These are phyloP conservation scores for Aspergillus biplanus DNA, from an alignment of 495 filamentous ascomycete species.

Conservation along the genomic window DNA sequence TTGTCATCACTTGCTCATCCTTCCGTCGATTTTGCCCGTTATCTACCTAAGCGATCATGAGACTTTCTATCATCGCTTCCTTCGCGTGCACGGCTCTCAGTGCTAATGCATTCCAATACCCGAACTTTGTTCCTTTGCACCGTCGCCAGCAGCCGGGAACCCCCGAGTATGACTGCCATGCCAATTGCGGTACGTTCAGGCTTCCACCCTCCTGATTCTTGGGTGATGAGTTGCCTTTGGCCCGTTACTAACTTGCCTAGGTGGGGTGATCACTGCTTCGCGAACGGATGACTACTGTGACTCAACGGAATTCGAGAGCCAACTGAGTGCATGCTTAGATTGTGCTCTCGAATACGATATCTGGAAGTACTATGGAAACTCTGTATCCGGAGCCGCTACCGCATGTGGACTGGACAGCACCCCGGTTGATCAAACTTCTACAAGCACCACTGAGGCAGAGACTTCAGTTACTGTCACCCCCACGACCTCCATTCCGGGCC, in stretches of 20 bases:
- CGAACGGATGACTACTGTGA: constrained; percentile 41
- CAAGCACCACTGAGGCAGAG: constrained; percentile 21
- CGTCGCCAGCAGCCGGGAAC: constrained; percentile 40
- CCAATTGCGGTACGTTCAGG: constrained; percentile 47
- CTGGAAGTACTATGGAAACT: constrained; percentile 50
- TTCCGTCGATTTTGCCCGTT: background rate
- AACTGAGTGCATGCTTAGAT: constrained; percentile 46
- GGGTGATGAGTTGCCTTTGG: background rate
- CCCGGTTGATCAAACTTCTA: constrained; percentile 32
- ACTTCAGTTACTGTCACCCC: background rate
- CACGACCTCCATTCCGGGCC: background rate
- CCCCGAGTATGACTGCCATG: constrained; percentile 51
- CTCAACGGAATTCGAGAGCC: constrained; percentile 42
- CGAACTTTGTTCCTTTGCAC: constrained; percentile 23
- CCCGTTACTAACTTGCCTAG: constrained; percentile 27
- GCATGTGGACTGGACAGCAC: constrained; percentile 44
- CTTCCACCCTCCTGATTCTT: background rate
- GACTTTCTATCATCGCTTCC: constrained; percentile 4
- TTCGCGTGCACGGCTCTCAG: constrained; percentile 14
- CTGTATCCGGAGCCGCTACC: constrained; percentile 35
- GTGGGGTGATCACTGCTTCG: constrained; percentile 44
- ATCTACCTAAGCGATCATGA: constrained; percentile 1
- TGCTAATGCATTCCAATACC: constrained; percentile 18
- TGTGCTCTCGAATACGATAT: constrained; percentile 52
- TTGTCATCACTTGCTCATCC: background rate